Conservation (phyloP, 306 rosid genomes). For the Vigna unguiculata region DNA sequence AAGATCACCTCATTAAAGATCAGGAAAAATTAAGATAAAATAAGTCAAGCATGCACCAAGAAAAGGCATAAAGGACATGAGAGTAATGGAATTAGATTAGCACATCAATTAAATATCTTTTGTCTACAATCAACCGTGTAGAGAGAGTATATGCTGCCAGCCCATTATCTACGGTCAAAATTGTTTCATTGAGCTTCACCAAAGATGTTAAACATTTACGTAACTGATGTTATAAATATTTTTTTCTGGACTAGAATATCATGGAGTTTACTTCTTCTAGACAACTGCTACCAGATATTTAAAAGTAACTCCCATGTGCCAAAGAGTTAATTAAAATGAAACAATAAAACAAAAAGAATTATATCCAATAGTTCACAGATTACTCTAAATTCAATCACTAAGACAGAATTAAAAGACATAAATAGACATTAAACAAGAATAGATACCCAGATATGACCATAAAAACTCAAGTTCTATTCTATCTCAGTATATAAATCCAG, state of each 20-base stretch:
- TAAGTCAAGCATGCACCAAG: constrained; percentile 16
- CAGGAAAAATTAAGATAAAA: constrained; percentile 22
- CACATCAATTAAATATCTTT: not conserved
- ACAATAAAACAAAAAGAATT: not conserved
- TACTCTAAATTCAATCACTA: constrained; percentile 6
- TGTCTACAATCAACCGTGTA: not conserved
- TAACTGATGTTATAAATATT: not conserved
- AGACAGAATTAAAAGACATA: not conserved
- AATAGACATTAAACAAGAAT: not conserved
- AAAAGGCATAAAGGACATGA: constrained; percentile 32
- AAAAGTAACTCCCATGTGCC: not conserved
- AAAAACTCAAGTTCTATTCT: constrained; percentile 5
- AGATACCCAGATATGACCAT: not conserved
- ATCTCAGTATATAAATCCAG: not conserved
- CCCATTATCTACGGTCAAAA: constrained; percentile 25
- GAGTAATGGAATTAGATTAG: constrained; percentile 32
- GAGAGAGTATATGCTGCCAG: not conserved
- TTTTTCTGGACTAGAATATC: constrained; percentile 10
- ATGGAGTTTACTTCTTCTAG: not conserved
- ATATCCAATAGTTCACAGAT: not conserved
- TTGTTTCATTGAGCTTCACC: constrained; percentile 3
- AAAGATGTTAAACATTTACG: constrained; percentile 1
- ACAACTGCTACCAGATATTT: constrained; percentile 9
- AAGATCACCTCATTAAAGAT: constrained; percentile 32
- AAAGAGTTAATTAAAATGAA: not conserved